phyloP scores from a whole-genome alignment of 2,329 filamentous ascomycete genomes.

The Trichoderma atrobrunneum region DNA sequence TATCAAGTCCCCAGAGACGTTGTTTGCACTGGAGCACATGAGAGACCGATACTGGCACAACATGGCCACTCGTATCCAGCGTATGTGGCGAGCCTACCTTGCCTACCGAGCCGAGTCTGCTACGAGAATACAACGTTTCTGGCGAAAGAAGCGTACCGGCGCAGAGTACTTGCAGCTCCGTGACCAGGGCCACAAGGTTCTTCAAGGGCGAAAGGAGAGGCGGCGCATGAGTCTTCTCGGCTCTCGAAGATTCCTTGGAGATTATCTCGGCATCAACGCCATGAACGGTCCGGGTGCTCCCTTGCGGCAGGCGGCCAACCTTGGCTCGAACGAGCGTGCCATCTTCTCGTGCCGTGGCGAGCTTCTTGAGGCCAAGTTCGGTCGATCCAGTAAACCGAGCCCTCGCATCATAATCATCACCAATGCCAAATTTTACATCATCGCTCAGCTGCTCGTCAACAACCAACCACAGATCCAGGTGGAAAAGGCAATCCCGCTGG shows the following conservation, averaged over 20 bases:
- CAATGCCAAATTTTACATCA: constrained; percentile 80
- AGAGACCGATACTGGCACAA: constrained; percentile 98
- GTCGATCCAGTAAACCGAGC: constrained; percentile 89
- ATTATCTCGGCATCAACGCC: constrained; percentile 88
- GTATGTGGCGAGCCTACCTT: constrained; percentile 95
- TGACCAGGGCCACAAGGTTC: constrained; percentile 79
- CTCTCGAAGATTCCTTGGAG: constrained; percentile 87
- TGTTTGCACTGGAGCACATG: constrained; percentile 97
- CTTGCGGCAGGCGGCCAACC: constrained; percentile 70
- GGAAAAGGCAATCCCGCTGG: constrained; percentile 78
- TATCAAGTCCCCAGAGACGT: constrained; percentile 94
- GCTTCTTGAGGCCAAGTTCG: constrained; percentile 88
- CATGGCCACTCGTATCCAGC: constrained; percentile 96
- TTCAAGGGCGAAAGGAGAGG: constrained; percentile 85
- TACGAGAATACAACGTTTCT: constrained; percentile 90
- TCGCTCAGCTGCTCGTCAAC: constrained; percentile 80
- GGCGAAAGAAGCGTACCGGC: constrained; percentile 88
- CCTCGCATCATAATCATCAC: constrained; percentile 83
- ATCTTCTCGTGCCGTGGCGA: constrained; percentile 92
- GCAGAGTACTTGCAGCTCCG: constrained; percentile 85
- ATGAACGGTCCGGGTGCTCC: constrained; percentile 75
- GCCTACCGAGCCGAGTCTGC: constrained; percentile 90
- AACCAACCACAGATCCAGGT: constrained; percentile 76
- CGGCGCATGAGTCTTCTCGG: constrained; percentile 87
- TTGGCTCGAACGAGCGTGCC: constrained; percentile 69